Conservation (phyloP, 129 eudicot species). For the Artemisia annua region DNA sequence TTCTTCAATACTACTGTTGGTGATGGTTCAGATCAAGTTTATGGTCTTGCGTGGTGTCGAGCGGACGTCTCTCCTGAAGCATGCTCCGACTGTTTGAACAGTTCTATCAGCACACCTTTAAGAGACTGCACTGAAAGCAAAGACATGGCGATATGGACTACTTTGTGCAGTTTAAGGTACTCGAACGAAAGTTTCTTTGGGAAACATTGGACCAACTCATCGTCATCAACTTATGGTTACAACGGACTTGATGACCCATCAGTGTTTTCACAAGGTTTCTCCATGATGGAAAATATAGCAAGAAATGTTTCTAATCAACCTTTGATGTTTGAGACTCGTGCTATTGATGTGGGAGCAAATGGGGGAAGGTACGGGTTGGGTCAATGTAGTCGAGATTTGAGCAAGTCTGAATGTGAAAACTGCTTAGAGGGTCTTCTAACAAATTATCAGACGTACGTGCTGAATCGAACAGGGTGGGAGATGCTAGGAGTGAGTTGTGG, state of each 20-base stretch:
- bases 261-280: conserved; percentile 16
- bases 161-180: neutral
- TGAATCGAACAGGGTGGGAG: conserved; percentile 17
- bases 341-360: conserved; percentile 14
- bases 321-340: conserved; percentile 10
- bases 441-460: neutral
- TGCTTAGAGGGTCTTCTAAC: conserved; percentile 18
- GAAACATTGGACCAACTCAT: neutral
- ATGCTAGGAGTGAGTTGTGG: conserved; percentile 19
- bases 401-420: conserved; percentile 8
- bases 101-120: neutral
- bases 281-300: conserved; percentile 18
- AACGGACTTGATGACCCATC: neutral
- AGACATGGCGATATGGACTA: neutral
- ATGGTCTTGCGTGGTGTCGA: conserved; percentile 8
- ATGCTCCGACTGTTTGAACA: neutral
- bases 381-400: conserved; percentile 28
- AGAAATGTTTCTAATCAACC: conserved; percentile 10
- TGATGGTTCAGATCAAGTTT: neutral
- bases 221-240: neutral
- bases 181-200: conserved; percentile 11
- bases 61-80: neutral
- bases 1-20: conserved; percentile 18
- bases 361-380: conserved; percentile 26
- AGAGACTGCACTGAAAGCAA: neutral